A percentile compares a stretch with the other conserved stretches of the same genome.
Conservation (phyloP, 2,329 filamentous ascomycete genomes). For the Macrophomina phaseolina region DNA sequence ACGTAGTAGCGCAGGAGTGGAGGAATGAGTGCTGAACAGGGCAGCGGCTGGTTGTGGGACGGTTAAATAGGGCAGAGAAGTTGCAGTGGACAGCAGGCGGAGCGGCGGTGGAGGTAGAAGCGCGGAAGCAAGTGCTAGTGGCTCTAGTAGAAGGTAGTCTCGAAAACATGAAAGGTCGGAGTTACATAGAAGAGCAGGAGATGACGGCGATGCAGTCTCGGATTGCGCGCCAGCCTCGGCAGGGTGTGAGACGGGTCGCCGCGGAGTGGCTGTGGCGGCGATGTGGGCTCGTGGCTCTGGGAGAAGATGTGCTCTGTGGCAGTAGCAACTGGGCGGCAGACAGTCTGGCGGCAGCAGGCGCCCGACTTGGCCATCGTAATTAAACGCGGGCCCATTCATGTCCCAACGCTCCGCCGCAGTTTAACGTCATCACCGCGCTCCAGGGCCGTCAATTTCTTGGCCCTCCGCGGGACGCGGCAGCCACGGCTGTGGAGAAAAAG, state of each 20-base stretch:
- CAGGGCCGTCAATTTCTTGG: constrained; percentile 6
- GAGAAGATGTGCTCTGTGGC: too few relatives aligned
- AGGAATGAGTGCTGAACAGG: not conserved
- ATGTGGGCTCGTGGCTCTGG: not conserved
- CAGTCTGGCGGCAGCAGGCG: constrained; percentile 9
- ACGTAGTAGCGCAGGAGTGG: not conserved
- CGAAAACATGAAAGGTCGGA: constrained; percentile 23
- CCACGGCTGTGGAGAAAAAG: not conserved
- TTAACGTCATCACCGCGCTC: not conserved
- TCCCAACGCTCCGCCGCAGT: not conserved
- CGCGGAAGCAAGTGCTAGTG: constrained; percentile 7
- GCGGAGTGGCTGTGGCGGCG: constrained; percentile 22
- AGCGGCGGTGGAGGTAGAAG: not conserved
- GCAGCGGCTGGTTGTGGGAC: not conserved
- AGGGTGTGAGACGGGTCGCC: constrained; percentile 15
- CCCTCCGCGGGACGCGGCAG: not conserved
- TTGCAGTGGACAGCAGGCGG: not conserved
- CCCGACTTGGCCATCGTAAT: constrained; percentile 16
- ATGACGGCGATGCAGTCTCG: not conserved
- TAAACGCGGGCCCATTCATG: constrained; percentile 16
- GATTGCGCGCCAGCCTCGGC: constrained; percentile 4
- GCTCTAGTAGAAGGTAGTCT: not conserved
- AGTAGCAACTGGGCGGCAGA: too few relatives aligned
- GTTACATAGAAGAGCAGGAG: not conserved
- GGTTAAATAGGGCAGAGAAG: not conserved